Base-by-base conservation (phyloP, 768 basidiomycete genomes). In the Boletus reticulatus region DNA sequence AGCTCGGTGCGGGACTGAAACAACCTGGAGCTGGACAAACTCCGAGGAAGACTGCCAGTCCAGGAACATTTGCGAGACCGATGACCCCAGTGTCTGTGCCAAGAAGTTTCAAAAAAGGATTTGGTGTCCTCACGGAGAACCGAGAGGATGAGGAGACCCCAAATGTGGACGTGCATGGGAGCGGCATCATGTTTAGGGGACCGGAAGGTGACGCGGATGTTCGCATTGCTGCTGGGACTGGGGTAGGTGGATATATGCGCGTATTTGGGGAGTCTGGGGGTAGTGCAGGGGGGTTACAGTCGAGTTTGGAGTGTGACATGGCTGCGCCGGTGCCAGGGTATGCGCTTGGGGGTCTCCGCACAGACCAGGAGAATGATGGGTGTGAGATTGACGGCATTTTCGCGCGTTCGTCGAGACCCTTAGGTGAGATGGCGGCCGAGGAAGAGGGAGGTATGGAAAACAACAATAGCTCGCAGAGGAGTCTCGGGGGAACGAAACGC, bases 191-290 rank as follows among this genome's bases (percentile, higher is more conserved):
- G 32, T 49, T 59, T 27, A 52, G 55, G 53, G 45, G 32, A 20
- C 36, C 53, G 16, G 58, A 52, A 14, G 56, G 48, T 0, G 59
- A 57, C 20, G 29, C 29, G n/a, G 56, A 48, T 13, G 22, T 43
- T 20, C 46, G 38, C 20, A 7, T 24, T 4, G 39, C 43, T 32
- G n/a, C 38, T 41, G 58, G 55, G 6, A 20, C 46, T 6, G 52
- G 56, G 24, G 24, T 53, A 27, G 45, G 55, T 55, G 67, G 60
- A 9, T 68, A 68, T 69, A 68, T 69, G 68, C 67, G 60, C 50
- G 29, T 17, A 19, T 48, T 57, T 22, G 62, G 56, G 29, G 50
- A 43, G 32, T 31, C 57, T 29, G 59, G 46, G 16, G 29, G 42
- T 22, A 48, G 32, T 31, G 41, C 49, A 34, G 34, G 37, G 20